Percentiles rank a stretch among this genome's conserved stretches.
Evolutionary conservation across 331 rosid species (phyloP).

Genomic region (Dryas integrifolia): DNA sequence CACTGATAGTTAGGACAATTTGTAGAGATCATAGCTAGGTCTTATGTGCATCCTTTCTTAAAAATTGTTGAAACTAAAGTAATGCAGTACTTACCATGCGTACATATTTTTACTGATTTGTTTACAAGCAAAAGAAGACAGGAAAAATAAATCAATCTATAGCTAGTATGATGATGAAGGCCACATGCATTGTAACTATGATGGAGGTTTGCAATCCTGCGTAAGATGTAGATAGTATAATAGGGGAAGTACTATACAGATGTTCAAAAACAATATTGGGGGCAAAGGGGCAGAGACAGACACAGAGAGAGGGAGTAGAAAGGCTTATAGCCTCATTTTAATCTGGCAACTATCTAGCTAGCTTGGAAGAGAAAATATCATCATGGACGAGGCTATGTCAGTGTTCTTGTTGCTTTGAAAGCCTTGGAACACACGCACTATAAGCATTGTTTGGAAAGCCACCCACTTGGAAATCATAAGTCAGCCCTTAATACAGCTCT

Average conservation of each 20-base stretch:
- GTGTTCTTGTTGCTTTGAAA: constrained; percentile 34
- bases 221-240: neutral
- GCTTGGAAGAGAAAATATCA: constrained; percentile 39
- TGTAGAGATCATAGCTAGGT: constrained; percentile 3
- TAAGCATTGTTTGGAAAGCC: constrained; percentile 18
- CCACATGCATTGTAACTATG: constrained; percentile 19
- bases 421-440: constrained; percentile 35
- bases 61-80: neutral
- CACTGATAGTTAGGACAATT: neutral
- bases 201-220: constrained; percentile 12
- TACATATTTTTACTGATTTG: neutral
- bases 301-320: neutral
- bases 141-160: neutral
- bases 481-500: constrained; percentile 26
- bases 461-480: constrained; percentile 26
- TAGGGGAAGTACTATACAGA: neutral
- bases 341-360: constrained; percentile 22
- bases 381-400: constrained; percentile 31
- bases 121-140: constrained; percentile 5
- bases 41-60: neutral
- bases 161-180: constrained; percentile 17
- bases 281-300: neutral
- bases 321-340: constrained; percentile 14
- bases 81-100: neutral
- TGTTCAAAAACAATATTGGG: neutral